A percentile compares a stretch with the other conserved stretches of the same genome.
Evolutionary conservation across 106 monocot genomes (phyloP).

Genomic region (Chionographis japonica): DNA sequence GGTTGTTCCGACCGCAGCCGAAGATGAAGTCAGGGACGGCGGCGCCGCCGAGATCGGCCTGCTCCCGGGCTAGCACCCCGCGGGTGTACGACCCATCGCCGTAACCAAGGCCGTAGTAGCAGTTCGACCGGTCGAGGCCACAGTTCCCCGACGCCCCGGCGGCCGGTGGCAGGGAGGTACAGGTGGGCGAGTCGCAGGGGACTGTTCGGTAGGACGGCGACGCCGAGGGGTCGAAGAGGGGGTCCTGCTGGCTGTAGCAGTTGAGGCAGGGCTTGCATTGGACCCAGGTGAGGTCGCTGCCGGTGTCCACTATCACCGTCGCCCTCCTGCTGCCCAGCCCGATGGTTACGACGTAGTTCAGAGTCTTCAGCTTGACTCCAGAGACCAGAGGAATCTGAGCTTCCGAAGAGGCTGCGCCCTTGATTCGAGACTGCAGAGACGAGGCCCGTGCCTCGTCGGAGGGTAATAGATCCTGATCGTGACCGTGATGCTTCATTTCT

Average conservation of each 20-base stretch:
- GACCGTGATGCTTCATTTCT: too few relatives aligned
- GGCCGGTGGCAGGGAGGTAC: conserved; percentile 29
- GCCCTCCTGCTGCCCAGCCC: too few relatives aligned
- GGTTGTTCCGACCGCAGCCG: conserved; percentile 60
- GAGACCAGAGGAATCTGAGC: too few relatives aligned
- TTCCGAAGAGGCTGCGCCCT: too few relatives aligned
- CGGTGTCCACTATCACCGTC: neutral
- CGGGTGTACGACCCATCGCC: conserved; percentile 66
- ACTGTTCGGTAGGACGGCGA: conserved; percentile 52
- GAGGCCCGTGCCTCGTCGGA: too few relatives aligned
- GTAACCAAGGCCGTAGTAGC: conserved; percentile 50
- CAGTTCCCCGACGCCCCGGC: conserved; percentile 22
- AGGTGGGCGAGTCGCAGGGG: conserved; percentile 46
- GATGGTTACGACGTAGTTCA: too few relatives aligned
- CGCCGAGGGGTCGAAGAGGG: conserved; percentile 54
- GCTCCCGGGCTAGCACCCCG: conserved; percentile 45
- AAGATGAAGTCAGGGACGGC: conserved; percentile 47
- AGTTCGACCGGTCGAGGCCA: conserved; percentile 11
- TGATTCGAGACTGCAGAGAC: too few relatives aligned
- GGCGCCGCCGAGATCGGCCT: conserved; percentile 25
- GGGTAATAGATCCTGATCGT: too few relatives aligned
- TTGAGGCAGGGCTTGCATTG: conserved; percentile 46
- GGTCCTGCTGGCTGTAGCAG: conserved; percentile 69
- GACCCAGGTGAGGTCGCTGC: conserved; percentile 38
- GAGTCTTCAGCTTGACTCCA: too few relatives aligned